Base-by-base conservation (phyloP, 768 basidiomycete species). In the Xerocomellus chrysenteron region DNA sequence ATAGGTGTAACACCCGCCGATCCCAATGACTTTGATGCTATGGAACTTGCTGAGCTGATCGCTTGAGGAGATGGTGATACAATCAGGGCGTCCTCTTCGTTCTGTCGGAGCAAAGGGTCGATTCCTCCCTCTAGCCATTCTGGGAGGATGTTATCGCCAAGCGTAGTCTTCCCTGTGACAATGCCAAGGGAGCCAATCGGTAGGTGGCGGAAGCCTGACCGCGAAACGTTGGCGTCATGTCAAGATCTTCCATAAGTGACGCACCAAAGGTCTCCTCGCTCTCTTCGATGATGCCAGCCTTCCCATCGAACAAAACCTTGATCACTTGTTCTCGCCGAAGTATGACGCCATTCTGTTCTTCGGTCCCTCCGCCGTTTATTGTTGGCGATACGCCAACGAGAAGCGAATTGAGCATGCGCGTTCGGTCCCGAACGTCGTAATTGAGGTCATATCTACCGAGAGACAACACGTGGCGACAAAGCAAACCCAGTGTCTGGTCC, bases 111-210 rank as follows among this genome's bases (percentile, higher is more conserved):
- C 0, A 81, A 77, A 2, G 90, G 74, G 61, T 94, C 91, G 5
- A 91, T 91, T 0, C 93, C 94, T 52, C 83, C 78, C 69, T 95
- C 92, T 6, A 90, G 78, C 95, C 95, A 97, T 63, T 92, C 92
- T 0, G 92, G 91, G 0, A 96, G 71, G 54, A 76, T 49, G 33
- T 69, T 75, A 30, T 71, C 68, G 10, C 54, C 73, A 5, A 73
- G 75, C 68, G 84, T 58, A 12, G 76, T 72, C 66, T 78, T 83
- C 2, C 83, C 82, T 3, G 80, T 82, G 39, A 92, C 76, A 17
- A 84, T 73, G 11, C 80, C 82, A 57, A 92, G 73, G 2, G 90
- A 85, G 24, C 91, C 94, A 30, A 95, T 72, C 24, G 76, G 73
- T 50, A 75, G 69, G 50, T 74, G 71, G 19, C 75, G 67, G 45